phyloP scores from a whole-genome alignment of 2,329 filamentous ascomycete species.

The Rhytidhysteron rufulum region DNA sequence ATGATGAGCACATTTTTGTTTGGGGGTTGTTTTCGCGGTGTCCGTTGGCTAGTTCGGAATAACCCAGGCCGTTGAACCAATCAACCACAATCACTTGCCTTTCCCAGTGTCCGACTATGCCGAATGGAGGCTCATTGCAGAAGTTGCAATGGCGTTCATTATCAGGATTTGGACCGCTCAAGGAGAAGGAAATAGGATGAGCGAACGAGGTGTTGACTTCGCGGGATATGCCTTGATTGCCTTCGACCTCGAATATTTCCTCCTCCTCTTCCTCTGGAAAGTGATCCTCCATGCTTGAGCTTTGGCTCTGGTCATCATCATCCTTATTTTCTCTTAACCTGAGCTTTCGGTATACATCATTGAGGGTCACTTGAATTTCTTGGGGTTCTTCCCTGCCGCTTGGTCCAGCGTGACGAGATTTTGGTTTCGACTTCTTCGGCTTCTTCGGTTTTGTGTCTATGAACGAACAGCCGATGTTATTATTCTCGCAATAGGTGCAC shows the following conservation, averaged over 20 bases:
- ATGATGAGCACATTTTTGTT: slow-evolving; percentile 24
- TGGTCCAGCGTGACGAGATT: too few relatives aligned
- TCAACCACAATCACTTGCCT: slow-evolving; percentile 31
- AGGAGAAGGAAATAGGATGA: slow-evolving; percentile 38
- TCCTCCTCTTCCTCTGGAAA: slow-evolving; percentile 8
- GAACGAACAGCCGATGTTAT: slow-evolving; percentile 27
- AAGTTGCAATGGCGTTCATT: slow-evolving; percentile 35
- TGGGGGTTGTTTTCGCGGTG: slow-evolving; percentile 23
- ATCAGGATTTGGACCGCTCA: slow-evolving; percentile 1
- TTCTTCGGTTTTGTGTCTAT: too few relatives aligned
- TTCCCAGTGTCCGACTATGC: slow-evolving; percentile 37
- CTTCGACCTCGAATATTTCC: slow-evolving; percentile 22
- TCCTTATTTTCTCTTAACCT: too few relatives aligned
- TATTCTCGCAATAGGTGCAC: slow-evolving; percentile 28
- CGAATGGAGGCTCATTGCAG: slow-evolving; percentile 38
- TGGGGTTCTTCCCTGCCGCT: too few relatives aligned
- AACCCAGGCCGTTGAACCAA: slow-evolving; percentile 32
- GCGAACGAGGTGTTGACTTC: slow-evolving; percentile 38
- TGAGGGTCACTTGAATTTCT: too few relatives aligned
- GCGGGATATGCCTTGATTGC: slow-evolving; percentile 20
- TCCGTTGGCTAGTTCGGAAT: slow-evolving; percentile 37
- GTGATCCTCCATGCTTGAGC: neutral
- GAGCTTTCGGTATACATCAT: too few relatives aligned
- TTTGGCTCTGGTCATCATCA: too few relatives aligned
- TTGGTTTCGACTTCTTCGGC: too few relatives aligned